These are phyloP conservation scores for Roridomyces roridus DNA, from an alignment of 768 basidiomycete genomes.

Conservation along the genomic window DNA sequence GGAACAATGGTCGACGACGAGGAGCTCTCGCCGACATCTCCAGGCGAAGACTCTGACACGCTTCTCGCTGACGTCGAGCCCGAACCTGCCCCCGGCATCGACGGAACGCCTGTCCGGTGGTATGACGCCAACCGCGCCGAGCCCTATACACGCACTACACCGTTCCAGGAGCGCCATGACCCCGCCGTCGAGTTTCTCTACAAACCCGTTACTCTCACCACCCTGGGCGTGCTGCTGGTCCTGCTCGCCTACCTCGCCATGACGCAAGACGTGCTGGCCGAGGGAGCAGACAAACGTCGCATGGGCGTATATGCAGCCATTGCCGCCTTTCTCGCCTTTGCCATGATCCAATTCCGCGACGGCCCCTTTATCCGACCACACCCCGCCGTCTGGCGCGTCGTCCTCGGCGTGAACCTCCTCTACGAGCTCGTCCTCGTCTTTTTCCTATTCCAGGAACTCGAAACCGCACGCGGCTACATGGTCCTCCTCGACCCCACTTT, in stretches of 20 bases:
- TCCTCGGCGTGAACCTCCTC: constrained; percentile 81
- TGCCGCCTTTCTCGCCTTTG: constrained; percentile 78
- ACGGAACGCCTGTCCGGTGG: constrained; percentile 80
- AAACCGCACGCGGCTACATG: constrained; percentile 59
- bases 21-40: constrained; percentile 51
- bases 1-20: no score
- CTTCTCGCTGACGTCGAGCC: constrained; percentile 50
- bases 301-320: constrained; percentile 81
- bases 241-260: constrained; percentile 83
- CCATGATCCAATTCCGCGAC: constrained; percentile 89
- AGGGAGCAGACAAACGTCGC: constrained; percentile 81
- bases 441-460: constrained; percentile 83
- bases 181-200: constrained; percentile 92
- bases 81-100: constrained; percentile 75
- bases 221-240: constrained; percentile 68
- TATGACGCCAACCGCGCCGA: constrained; percentile 82
- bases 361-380: constrained; percentile 90
- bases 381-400: constrained; percentile 83
- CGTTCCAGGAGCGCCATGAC: constrained; percentile 85
- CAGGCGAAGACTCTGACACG: constrained; percentile 70
- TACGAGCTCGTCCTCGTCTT: constrained; percentile 87
- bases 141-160: constrained; percentile 80
- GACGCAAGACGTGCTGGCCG: constrained; percentile 83
- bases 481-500: constrained; percentile 47
- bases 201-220: constrained; percentile 81